Evolutionary conservation across 805 yeast genomes (phyloP).

Genomic region (Teunomyces funiuensis): DNA sequence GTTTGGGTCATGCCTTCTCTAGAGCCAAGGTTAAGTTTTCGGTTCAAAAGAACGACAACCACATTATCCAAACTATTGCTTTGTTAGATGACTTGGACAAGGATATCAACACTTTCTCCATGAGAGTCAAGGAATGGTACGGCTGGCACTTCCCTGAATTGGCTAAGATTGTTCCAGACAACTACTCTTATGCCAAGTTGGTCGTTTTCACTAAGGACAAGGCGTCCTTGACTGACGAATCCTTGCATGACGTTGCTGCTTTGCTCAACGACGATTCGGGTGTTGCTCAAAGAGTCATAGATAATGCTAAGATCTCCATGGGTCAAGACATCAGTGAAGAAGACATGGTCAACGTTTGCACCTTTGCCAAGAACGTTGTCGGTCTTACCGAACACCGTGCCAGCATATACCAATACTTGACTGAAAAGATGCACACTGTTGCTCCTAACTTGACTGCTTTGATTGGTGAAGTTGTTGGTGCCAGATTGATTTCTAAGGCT

Average conservation of each 20-base stretch:
- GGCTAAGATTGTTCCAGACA: conserved; percentile 87
- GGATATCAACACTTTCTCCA: conserved; percentile 94
- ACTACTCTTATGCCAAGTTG: conserved; percentile 80
- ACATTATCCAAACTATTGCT: conserved; percentile 98
- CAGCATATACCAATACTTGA: conserved; percentile 77
- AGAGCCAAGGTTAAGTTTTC: conserved; percentile 98
- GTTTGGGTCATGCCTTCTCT: conserved; percentile 98
- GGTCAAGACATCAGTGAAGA: conserved; percentile 96
- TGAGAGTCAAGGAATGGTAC: conserved; percentile 98
- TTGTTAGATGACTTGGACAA: conserved; percentile 95
- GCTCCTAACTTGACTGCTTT: conserved; percentile 96
- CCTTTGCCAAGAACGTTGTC: conserved; percentile 92
- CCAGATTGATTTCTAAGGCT: conserved; percentile 96
- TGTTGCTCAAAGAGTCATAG: conserved; percentile 82
- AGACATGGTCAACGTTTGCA: conserved; percentile 87
- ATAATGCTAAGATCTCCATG: conserved; percentile 96
- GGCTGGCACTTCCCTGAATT: conserved; percentile 99
- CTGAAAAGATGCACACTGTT: conserved; percentile 95
- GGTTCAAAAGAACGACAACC: conserved; percentile 98
- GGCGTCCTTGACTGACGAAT: conserved; percentile 84
- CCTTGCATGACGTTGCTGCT: conserved; percentile 90
- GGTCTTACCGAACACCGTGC: conserved; percentile 88
- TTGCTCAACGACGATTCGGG: conserved; percentile 90
- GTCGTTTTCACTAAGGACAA: conserved; percentile 85
- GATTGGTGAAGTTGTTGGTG: conserved; percentile 99